Evolutionary conservation across 164 flowering plant genomes (phyloP).

Genomic region (Vitis labrusca): DNA sequence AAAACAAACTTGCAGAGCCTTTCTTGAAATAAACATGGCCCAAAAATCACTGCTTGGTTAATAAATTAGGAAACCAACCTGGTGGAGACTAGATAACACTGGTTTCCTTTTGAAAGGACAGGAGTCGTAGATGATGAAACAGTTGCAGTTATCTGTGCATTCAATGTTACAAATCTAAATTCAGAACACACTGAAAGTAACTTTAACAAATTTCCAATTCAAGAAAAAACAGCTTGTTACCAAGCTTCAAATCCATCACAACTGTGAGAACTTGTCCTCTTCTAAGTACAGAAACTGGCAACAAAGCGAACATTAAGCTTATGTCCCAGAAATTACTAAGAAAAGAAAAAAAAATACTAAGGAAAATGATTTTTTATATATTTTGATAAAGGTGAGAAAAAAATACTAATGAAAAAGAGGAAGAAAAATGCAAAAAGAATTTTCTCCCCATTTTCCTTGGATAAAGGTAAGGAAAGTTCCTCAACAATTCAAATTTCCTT

Average conservation of each 20-base stretch:
- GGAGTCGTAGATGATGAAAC: conserved; percentile 48
- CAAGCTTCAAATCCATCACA: not conserved
- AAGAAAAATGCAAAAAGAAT: too few species aligned
- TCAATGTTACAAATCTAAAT: conserved; percentile 1
- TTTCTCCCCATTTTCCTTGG: too few species aligned
- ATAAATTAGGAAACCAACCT: conserved; percentile 29
- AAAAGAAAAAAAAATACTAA: too few species aligned
- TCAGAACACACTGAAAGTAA: not conserved
- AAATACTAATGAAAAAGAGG: too few species aligned
- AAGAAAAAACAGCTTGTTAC: not conserved
- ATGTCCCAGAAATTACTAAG: too few species aligned
- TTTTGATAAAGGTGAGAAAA: too few species aligned
- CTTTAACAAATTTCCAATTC: not conserved
- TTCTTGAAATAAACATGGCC: not conserved
- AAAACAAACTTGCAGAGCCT: not conserved
- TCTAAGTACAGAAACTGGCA: too few species aligned
- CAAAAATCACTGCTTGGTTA: too few species aligned
- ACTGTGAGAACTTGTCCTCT: not conserved
- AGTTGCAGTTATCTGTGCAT: conserved; percentile 47
- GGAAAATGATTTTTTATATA: too few species aligned
- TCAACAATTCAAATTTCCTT: too few species aligned
- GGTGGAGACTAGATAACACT: conserved; percentile 48
- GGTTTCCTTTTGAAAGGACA: conserved; percentile 40
- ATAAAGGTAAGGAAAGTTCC: too few species aligned
- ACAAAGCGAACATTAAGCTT: too few species aligned